phyloP scores from a whole-genome alignment of 1,139 yeast species.

The Entelexis paramagnoliae region DNA sequence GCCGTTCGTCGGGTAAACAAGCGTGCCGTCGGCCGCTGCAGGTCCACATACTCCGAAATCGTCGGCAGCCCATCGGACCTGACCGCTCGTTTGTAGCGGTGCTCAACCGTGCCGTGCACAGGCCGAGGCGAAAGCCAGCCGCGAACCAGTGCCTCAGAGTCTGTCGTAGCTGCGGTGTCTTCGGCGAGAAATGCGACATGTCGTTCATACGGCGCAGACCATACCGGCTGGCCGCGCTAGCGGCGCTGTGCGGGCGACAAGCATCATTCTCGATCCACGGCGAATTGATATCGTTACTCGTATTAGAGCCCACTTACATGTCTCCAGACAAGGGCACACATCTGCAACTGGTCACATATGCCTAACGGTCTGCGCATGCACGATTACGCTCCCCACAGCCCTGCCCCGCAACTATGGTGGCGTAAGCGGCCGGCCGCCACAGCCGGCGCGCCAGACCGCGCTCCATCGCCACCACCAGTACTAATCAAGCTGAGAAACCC shows the following conservation, averaged over 20 bases:
- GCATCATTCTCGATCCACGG: neutral
- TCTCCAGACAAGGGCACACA: neutral
- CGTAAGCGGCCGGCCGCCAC: neutral
- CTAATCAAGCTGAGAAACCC: too few species aligned
- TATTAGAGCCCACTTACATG: neutral
- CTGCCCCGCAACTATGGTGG: neutral
- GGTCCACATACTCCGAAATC: conserved; percentile 14
- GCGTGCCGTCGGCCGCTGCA: conserved; percentile 28
- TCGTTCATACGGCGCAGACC: neutral
- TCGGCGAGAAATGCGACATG: neutral
- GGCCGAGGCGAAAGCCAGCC: conserved; percentile 15
- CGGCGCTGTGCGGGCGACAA: neutral
- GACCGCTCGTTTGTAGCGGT: neutral
- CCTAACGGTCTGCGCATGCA: neutral
- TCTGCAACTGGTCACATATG: neutral
- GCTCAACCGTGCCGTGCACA: conserved; percentile 1
- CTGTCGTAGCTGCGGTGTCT: neutral
- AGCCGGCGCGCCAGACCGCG: too few species aligned
- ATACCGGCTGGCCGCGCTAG: conserved; percentile 1
- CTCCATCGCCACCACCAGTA: too few species aligned
- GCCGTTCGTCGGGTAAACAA: too few species aligned
- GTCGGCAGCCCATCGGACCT: conserved; percentile 4
- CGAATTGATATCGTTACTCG: neutral
- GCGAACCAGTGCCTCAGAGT: conserved; percentile 7
- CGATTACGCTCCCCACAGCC: neutral